Evolutionary conservation across 192 early-diverging fungal species (phyloP).

Genomic region (Umbelopsis isabellina): DNA sequence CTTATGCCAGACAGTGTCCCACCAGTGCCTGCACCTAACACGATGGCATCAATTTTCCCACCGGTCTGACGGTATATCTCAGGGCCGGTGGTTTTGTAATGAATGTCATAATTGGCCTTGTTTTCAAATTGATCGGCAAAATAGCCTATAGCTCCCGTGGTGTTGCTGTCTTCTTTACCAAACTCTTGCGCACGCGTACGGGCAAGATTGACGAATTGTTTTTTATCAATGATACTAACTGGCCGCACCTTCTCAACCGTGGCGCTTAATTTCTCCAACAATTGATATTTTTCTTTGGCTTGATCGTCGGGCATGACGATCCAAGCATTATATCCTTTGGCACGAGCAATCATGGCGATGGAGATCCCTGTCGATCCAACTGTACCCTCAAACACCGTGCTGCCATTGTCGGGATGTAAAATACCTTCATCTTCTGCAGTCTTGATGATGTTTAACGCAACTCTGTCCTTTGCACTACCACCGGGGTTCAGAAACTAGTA

Average conservation of each 20-base stretch:
- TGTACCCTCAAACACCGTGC: constrained; percentile 92
- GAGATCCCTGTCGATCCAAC: constrained; percentile 97
- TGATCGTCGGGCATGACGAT: constrained; percentile 98
- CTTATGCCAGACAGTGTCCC: constrained; percentile 92
- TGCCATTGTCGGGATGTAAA: constrained; percentile 73
- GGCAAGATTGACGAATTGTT: constrained; percentile 93
- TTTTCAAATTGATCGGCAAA: constrained; percentile 98
- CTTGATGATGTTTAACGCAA: constrained; percentile 85
- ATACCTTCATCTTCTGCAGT: constrained; percentile 72
- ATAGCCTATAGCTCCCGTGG: constrained; percentile 46
- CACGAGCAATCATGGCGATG: constrained; percentile 86
- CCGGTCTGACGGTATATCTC: constrained; percentile 83
- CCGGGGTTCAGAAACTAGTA: constrained; percentile 88
- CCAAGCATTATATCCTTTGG: constrained; percentile 89
- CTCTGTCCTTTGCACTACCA: constrained; percentile 92
- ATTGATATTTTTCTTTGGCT: constrained; percentile 85
- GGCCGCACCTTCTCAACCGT: constrained; percentile 91
- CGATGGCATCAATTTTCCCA: constrained; percentile 78
- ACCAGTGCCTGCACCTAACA: constrained; percentile 89
- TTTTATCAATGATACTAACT: constrained; percentile 86
- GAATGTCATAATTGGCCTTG: constrained; percentile 77
- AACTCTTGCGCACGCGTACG: constrained; percentile 73
- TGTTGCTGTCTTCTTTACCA: constrained; percentile 30
- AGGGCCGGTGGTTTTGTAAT: constrained; percentile 84
- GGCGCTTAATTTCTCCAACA: constrained; percentile 83